Percentiles rank a stretch among this genome's conserved stretches.
Conservation (phyloP, 1,139 yeast genomes). For the Suhomyces maxii region DNA sequence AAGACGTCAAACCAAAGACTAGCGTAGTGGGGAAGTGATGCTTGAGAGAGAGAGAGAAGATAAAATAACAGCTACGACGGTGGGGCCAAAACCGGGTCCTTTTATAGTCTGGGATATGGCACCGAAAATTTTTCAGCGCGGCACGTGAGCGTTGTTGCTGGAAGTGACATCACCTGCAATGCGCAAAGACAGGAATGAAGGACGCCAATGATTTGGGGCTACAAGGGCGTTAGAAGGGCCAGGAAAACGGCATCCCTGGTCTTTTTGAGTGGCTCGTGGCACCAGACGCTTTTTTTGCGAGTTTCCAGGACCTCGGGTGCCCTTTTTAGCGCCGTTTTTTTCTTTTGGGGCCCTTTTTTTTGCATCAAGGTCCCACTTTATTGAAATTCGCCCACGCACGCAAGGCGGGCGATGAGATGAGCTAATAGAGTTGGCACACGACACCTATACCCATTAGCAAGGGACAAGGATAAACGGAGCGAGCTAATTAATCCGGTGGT, state of each 20-base stretch:
- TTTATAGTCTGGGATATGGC: slow-evolving; percentile 1
- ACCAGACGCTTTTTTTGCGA: no score
- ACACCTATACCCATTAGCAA: neutral
- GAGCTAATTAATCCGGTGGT: no score
- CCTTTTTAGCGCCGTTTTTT: neutral
- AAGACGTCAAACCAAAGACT: slow-evolving; percentile 10
- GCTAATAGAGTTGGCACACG: slow-evolving; percentile 3
- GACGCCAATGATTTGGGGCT: no score
- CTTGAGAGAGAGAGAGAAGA: slow-evolving; percentile 14
- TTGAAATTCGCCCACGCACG: no score
- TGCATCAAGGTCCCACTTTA: neutral
- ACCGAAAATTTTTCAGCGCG: slow-evolving; percentile 7
- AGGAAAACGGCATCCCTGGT: neutral
- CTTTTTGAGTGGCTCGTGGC: no score
- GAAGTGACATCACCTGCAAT: slow-evolving; percentile 7
- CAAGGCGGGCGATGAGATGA: slow-evolving; percentile 9
- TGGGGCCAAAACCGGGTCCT: slow-evolving; percentile 4
- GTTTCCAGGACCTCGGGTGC: no score
- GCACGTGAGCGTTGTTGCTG: neutral
- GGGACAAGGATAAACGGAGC: no score
- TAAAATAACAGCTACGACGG: slow-evolving; percentile 9
- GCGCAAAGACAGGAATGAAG: slow-evolving; percentile 1
- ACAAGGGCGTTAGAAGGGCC: neutral
- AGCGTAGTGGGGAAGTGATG: slow-evolving; percentile 13
- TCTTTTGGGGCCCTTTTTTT: neutral